These are phyloP conservation scores for Xylaria sp. DNA, from an alignment of 2,329 filamentous ascomycete genomes.

Conservation along the genomic window DNA sequence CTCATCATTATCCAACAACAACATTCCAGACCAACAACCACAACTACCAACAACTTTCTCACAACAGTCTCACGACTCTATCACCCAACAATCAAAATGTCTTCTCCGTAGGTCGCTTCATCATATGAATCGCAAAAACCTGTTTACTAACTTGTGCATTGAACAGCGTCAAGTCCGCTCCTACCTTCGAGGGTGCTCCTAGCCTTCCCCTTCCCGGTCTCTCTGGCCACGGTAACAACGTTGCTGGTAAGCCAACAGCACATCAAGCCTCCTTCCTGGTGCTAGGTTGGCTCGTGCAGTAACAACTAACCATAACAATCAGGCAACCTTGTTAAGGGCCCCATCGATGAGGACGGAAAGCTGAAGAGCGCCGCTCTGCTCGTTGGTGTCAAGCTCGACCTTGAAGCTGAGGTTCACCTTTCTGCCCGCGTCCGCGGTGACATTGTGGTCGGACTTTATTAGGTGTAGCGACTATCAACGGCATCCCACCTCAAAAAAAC, in stretches of 20 bases:
- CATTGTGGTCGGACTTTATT: slow-evolving; percentile 69
- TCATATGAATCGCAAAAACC: not conserved
- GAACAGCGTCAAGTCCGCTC: slow-evolving; percentile 41
- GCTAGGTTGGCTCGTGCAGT: slow-evolving; percentile 11
- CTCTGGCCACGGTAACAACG: slow-evolving; percentile 46
- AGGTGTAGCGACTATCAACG: slow-evolving; percentile 31
- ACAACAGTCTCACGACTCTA: slow-evolving; percentile 2
- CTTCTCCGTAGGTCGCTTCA: slow-evolving; percentile 43
- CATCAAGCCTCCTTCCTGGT: not conserved
- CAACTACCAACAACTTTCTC: not conserved
- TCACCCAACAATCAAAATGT: slow-evolving; percentile 39
- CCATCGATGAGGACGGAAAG: slow-evolving; percentile 67
- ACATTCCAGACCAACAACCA: not conserved
- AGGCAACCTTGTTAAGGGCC: slow-evolving; percentile 68
- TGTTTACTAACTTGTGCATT: slow-evolving; percentile 14
- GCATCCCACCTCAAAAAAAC: slow-evolving; percentile 3
- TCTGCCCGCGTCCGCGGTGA: slow-evolving; percentile 70
- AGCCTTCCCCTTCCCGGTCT: slow-evolving; percentile 47
- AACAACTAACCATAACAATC: slow-evolving; percentile 30
- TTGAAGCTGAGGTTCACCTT: slow-evolving; percentile 71
- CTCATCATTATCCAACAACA: slow-evolving; percentile 30
- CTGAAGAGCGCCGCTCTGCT: slow-evolving; percentile 68
- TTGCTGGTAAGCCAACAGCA: slow-evolving; percentile 40
- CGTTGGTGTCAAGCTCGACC: slow-evolving; percentile 71
- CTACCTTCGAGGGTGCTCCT: slow-evolving; percentile 28